Base-by-base conservation (phyloP, 345 rosid species). In the Rubroshorea leprosula region DNA sequence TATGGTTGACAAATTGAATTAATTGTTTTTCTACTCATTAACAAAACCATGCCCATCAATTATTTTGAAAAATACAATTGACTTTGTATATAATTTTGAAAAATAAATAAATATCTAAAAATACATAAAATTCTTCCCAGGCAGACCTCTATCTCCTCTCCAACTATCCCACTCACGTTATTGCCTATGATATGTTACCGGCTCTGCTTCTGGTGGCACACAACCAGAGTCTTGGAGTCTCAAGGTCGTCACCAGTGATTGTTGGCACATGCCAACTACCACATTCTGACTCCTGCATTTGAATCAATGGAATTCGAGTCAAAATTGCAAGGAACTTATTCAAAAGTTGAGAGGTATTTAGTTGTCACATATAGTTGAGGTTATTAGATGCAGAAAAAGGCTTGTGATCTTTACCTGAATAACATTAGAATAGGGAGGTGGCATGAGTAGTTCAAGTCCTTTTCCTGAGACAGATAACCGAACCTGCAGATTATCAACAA, bases 181-280 rank as follows among this genome's bases (percentile, higher is more conserved):
- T 39, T 5, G 15, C 8, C 15, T 39, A 14, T 39, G 15, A 39
- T 2, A 39, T 39, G 45, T 39, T 39, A 18, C 27, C 16, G 14
- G 53, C 41, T 35, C 41, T 51, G 27, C n/a, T 14, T 66, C 96
- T 72, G 38, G 74, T 78, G 14, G 89, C 79, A 44, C 97, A 87
- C 50, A 90, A 58, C 97, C 97, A 90, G 47, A 70, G 80, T 68
- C 96, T 82, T 22, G 91, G 81, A 22, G 70, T 70, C 65, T 83
- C 87, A 6, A 82, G 61, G 63, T 83, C 96, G 53, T 85, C 91
- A 18, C 66, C 86, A 3, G 77, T 68, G 45, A 69, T 69, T 20
- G 77, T 73, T 41, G 97, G 97, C 21, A 90, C 79, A 71, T 90
- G 97, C 97, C 97, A 90, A 49, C 73, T 77, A 47, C 97, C 97